Base-by-base conservation (phyloP, 306 rosid species). In the Hippophae rhamnoides region DNA sequence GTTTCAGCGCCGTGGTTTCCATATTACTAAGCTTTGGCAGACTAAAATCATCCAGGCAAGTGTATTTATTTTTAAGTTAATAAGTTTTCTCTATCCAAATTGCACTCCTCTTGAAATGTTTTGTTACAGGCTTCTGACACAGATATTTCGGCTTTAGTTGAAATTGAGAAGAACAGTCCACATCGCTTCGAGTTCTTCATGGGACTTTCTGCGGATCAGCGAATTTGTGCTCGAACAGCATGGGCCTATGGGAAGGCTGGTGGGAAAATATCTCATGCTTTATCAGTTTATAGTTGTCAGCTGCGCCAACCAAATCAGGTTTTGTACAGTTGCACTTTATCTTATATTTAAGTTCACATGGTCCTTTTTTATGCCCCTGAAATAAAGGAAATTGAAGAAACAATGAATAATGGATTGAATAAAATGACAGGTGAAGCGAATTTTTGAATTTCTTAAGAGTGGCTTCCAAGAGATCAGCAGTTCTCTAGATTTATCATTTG, bases 121-220 rank as follows among this genome's bases (percentile, higher is more conserved):
- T 69, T 63, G 61, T 43, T 64, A 63, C 77, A 92, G 99, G 99
- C 99, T 52, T 76, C 90, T 5, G 99, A 92, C 70, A 92, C 96
- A 41, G 99, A 92, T 76, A 92, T 92, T 69, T 76, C 84, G 61
- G 95, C 99, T 63, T 81, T 92, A 62, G 99, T 92, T 75, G 96
- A 92, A 75, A 92, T 92, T 71, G 99, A 92, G 78, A 92, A 92
- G 81, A 92, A 81, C 74, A 92, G 96, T 65, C 99, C 95, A 2
- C 99, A 92, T 64, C 96, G 99, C 53, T 92, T 92, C 73, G 99
- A 92, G 87, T 92, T 92, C 81, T 92, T 92, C 70, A 92, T 92
- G 99, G 98, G 99, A 63, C 93, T 88, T 64, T 74, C 95, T 76
- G 99, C 89, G 51, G 99, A 92, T 75, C 99, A 82, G 75, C 88